These are phyloP conservation scores for Penicillium verrucosum DNA, from an alignment of 2,329 filamentous ascomycete species.

Conservation along the genomic window DNA sequence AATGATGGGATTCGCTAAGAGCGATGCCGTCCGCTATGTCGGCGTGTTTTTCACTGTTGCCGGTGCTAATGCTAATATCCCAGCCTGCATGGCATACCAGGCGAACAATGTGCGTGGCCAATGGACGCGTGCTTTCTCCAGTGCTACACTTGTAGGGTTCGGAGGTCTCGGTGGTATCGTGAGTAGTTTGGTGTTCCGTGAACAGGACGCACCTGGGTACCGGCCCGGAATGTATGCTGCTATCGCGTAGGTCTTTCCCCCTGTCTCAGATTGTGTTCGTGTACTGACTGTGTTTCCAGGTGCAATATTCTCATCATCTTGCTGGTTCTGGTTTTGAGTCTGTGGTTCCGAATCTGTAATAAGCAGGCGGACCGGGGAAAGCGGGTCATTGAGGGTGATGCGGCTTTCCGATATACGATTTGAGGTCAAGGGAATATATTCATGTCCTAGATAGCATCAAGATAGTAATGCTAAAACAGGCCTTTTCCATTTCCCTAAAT, in stretches of 20 bases:
- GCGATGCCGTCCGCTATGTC: constrained; percentile 62
- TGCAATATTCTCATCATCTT: constrained; percentile 36
- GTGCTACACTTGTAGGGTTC: constrained; percentile 70
- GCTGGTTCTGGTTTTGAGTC: constrained; percentile 26
- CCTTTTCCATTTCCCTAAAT: background rate
- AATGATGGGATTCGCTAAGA: constrained; percentile 66
- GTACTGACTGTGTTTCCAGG: constrained; percentile 19
- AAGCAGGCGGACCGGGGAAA: constrained; percentile 34
- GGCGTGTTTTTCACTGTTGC: constrained; percentile 74
- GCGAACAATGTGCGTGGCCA: constrained; percentile 85
- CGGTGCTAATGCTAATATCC: constrained; percentile 74
- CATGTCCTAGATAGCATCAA: background rate
- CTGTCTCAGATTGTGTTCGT: background rate
- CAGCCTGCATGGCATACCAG: constrained; percentile 72
- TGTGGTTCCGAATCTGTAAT: constrained; percentile 36
- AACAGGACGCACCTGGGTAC: constrained; percentile 36
- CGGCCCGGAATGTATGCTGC: constrained; percentile 36
- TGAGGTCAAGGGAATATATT: constrained; percentile 1
- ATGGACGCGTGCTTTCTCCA: constrained; percentile 81
- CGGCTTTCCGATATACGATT: constrained; percentile 40
- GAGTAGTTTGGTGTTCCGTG: constrained; percentile 68
- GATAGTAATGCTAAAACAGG: background rate
- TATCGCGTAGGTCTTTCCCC: constrained; percentile 25
- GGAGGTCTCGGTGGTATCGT: constrained; percentile 77
- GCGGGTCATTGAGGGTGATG: constrained; percentile 34